Evolutionary conservation across 2,329 filamentous ascomycete species (phyloP).

Genomic region (Exophiala spinifera): DNA sequence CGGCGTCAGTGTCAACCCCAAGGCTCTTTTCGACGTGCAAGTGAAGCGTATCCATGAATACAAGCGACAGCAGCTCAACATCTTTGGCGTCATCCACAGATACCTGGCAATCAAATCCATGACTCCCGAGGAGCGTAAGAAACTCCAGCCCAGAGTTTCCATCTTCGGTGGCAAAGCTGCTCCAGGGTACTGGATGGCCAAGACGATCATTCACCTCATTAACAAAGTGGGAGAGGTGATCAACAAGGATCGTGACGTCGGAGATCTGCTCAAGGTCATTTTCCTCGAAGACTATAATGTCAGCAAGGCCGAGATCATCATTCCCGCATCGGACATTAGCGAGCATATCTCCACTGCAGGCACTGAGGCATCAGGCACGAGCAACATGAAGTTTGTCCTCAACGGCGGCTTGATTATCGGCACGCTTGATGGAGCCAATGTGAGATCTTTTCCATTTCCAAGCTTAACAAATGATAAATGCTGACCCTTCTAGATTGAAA

Average conservation of each 20-base stretch:
- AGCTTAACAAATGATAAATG: conserved; percentile 6
- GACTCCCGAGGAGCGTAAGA: conserved; percentile 79
- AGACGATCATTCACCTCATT: conserved; percentile 95
- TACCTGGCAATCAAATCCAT: conserved; percentile 87
- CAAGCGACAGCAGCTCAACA: conserved; percentile 98
- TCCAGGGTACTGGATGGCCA: conserved; percentile 99
- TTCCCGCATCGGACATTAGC: conserved; percentile 89
- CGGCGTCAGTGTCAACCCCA: conserved; percentile 78
- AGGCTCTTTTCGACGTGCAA: conserved; percentile 90
- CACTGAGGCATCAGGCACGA: conserved; percentile 83
- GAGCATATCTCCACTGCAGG: conserved; percentile 98
- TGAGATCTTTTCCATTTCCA: conserved; percentile 2
- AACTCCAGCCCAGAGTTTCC: conserved; percentile 79
- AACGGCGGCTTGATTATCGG: conserved; percentile 97
- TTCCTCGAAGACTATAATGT: conserved; percentile 99
- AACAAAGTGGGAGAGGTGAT: conserved; percentile 87
- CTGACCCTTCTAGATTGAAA: conserved; percentile 67
- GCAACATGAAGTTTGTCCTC: conserved; percentile 99
- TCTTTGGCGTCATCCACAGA: conserved; percentile 94
- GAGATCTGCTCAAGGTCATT: conserved; percentile 92
- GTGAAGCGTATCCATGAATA: conserved; percentile 99
- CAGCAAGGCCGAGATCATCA: conserved; percentile 97
- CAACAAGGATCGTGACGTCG: conserved; percentile 88
- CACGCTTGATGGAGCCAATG: conserved; percentile 92
- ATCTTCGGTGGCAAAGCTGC: conserved; percentile 98